A percentile compares a stretch with the other conserved stretches of the same genome.
phyloP scores from a whole-genome alignment of 352 stramenopile genomes.

The Phytophthora citricola region DNA sequence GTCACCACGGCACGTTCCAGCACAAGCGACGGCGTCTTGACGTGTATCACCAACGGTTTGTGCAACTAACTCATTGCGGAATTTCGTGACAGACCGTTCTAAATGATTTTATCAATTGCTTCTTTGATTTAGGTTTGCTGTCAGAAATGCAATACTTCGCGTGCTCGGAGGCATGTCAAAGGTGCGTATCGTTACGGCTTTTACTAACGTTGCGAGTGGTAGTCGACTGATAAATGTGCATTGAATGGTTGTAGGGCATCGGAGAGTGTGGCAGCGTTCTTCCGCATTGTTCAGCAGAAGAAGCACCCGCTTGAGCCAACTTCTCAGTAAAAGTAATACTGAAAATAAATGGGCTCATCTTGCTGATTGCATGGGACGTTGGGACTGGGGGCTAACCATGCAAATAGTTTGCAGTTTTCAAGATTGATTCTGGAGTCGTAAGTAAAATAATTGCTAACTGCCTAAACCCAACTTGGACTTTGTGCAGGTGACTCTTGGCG shows the following conservation, averaged over 20 bases:
- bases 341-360: slow-evolving; percentile 12
- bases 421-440: no score
- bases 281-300: slow-evolving; percentile 82
- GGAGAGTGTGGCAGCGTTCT: slow-evolving; percentile 77
- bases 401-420: no score
- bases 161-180: slow-evolving; percentile 78
- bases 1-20: slow-evolving; percentile 74
- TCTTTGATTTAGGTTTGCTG: slow-evolving; percentile 52
- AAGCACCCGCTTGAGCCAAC: slow-evolving; percentile 52
- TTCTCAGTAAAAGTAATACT: slow-evolving; percentile 35
- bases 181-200: slow-evolving; percentile 37
- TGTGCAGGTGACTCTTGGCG: slow-evolving; percentile 30
- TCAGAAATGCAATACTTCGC: slow-evolving; percentile 87
- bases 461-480: slow-evolving; percentile 1
- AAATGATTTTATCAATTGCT: background rate
- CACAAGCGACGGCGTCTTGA: slow-evolving; percentile 75
- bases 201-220: background rate
- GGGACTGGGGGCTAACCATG: no score
- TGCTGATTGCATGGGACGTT: background rate
- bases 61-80: slow-evolving; percentile 5
- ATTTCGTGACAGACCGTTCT: background rate
- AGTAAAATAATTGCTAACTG: no score
- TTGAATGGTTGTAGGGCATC: slow-evolving; percentile 48
- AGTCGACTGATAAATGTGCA: slow-evolving; percentile 2
- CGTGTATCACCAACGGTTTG: slow-evolving; percentile 73